Base-by-base conservation (phyloP, 2,329 filamentous ascomycete genomes). In the Hypoxylon sp. region DNA sequence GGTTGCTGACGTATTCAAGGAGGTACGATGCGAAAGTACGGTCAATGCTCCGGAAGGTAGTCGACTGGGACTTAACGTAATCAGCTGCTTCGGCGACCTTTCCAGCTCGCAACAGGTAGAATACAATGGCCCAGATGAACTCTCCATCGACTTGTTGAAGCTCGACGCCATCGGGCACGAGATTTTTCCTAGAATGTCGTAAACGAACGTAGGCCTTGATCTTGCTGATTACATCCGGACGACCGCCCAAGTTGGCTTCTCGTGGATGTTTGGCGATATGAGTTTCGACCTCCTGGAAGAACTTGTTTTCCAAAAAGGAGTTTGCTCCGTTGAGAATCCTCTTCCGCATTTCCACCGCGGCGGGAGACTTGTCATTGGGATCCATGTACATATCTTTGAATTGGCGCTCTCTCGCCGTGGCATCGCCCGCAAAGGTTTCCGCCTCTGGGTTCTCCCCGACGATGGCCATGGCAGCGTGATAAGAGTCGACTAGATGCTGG, bases 41-140 rank as follows among this genome's bases (percentile, higher is more conserved):
- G 81, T 99, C 96, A 71, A 97, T 91, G 72, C 92, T 93, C 73
- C 93, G 89, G 85, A 99, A 98, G 65, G 93, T 91, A 72, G 86
- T 88, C 72, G 89, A 88, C 76, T 95, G 92, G 69, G 89, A 87
- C 74, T 91, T 91, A 63, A 98, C 93, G 78, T 98, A 99, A 69
- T 92, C 87, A 30, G 92, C 90, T 14, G 95, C 95, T 79, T 98
- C 95, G 14, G 87, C 86, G 57, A 96, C 86, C 71, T 97, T 90
- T 53, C 96, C 96, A 68, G 91, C 91, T 49, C 96, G 90, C 23
- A 99, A 83, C 43, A 98, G 87, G 80, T 93, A 98, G 82, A 97
- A 99, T 48, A 99, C 90, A 53, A 98, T 86, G 46, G 94, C 94
- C 96, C 96, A 99, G 70, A 94, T 91, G 75, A 91, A 96, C 77